Conservation (phyloP, 306 rosid genomes). For the Glycyrrhiza uralensis region DNA sequence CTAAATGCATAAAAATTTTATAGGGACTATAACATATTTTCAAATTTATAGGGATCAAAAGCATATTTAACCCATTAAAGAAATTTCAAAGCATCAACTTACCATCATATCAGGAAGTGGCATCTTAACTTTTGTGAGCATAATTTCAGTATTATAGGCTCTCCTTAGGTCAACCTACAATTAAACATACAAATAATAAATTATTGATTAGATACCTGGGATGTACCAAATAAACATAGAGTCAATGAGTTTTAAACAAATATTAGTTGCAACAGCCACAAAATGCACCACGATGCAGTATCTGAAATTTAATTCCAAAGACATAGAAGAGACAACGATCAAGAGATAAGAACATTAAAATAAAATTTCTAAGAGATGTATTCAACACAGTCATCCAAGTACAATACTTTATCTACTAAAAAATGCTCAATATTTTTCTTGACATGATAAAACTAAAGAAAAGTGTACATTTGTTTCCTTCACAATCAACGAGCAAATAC, state of each 20-base stretch:
- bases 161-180: conserved; percentile 80
- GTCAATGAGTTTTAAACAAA: conserved; percentile 9
- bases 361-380: neutral
- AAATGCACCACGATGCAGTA: neutral
- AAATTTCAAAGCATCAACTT: conserved; percentile 36
- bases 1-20: too few relatives aligned
- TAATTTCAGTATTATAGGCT: conserved; percentile 93
- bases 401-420: neutral
- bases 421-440: conserved; percentile 6
- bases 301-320: neutral
- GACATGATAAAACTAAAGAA: neutral
- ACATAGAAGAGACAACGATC: neutral
- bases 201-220: conserved; percentile 10
- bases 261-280: neutral
- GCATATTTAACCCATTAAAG: too few relatives aligned
- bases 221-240: conserved; percentile 14
- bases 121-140: conserved; percentile 99
- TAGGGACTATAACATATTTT: too few relatives aligned
- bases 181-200: conserved; percentile 9
- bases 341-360: neutral
- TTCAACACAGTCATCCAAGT: neutral
- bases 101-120: conserved; percentile 99
- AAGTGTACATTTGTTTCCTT: conserved; percentile 1
- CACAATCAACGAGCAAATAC: neutral
- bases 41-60: too few relatives aligned